Percentiles rank a stretch among this genome's conserved stretches.
These are phyloP conservation scores for Phylloporus rhodoxanthus DNA, from an alignment of 768 basidiomycete species.

Conservation along the genomic window DNA sequence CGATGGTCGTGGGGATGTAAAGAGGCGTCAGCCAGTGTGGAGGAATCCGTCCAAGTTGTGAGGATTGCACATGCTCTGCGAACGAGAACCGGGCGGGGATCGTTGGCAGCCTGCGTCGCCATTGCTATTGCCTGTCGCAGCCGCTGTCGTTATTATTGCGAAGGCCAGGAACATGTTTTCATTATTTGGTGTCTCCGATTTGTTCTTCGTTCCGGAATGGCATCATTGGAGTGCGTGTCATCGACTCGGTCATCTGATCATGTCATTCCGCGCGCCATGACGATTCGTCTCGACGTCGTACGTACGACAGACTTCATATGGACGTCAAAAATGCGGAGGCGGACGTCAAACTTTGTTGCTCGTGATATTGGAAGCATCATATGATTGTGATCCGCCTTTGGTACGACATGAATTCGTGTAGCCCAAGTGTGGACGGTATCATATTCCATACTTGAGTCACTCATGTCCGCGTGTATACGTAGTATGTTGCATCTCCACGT, in stretches of 20 bases:
- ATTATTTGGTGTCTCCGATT: not conserved
- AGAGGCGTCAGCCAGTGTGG: conserved; percentile 18
- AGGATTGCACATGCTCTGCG: not conserved
- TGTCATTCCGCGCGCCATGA: not conserved
- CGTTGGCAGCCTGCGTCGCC: not conserved
- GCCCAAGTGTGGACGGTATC: not conserved
- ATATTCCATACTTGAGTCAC: not conserved
- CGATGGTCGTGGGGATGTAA: conserved; percentile 1
- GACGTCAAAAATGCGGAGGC: not conserved
- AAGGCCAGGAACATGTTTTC: not conserved
- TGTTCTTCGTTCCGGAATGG: not conserved
- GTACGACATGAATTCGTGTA: not conserved
- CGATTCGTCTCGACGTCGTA: not conserved
- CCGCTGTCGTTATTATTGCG: not conserved
- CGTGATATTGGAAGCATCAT: not conserved
- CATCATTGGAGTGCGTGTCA: not conserved
- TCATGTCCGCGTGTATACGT: not conserved
- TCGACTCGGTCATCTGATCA: not conserved
- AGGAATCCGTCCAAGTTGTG: conserved; percentile 17
- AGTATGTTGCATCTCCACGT: not conserved
- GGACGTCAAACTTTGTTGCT: not conserved
- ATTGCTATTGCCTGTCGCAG: not conserved
- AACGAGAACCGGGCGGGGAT: not conserved
- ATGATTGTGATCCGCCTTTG: not conserved
- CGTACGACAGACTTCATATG: not conserved